Evolutionary conservation across 495 filamentous ascomycete species (phyloP).

Genomic region (Penicillium manginii): DNA sequence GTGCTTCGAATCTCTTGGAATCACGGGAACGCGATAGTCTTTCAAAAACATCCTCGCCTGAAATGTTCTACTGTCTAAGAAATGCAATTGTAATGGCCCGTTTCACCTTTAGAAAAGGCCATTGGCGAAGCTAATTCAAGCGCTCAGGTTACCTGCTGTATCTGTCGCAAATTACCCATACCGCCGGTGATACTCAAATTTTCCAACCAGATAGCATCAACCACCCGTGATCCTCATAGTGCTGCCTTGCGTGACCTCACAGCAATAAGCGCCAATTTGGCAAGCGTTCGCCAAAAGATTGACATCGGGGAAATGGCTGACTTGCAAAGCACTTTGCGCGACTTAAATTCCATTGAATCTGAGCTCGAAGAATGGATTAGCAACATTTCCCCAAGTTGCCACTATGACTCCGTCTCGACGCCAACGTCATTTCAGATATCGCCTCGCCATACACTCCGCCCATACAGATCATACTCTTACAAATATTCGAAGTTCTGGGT

Average conservation of each 20-base stretch:
- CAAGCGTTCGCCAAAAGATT: not conserved
- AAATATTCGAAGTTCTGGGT: not conserved
- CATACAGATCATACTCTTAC: not conserved
- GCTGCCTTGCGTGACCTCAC: slow-evolving; percentile 1
- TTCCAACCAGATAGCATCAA: not conserved
- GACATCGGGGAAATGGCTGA: not conserved
- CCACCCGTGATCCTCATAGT: not conserved
- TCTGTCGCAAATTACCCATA: not conserved
- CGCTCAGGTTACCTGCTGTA: not conserved
- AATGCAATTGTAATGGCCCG: not conserved
- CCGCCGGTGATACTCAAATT: not conserved
- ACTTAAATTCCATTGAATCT: not conserved
- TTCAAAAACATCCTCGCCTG: not conserved
- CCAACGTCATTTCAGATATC: not conserved
- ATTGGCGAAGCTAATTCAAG: not conserved
- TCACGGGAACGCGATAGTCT: not conserved
- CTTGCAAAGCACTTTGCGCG: not conserved
- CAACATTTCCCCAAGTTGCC: slow-evolving; percentile 1
- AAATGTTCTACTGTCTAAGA: not conserved
- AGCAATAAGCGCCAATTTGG: not conserved
- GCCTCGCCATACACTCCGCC: not conserved
- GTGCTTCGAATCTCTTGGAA: not conserved
- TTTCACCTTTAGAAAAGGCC: not conserved
- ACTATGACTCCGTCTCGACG: not conserved
- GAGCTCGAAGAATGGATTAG: not conserved